Conservation (phyloP, 2,329 filamentous ascomycete species). For the Hypoxylon sp. region DNA sequence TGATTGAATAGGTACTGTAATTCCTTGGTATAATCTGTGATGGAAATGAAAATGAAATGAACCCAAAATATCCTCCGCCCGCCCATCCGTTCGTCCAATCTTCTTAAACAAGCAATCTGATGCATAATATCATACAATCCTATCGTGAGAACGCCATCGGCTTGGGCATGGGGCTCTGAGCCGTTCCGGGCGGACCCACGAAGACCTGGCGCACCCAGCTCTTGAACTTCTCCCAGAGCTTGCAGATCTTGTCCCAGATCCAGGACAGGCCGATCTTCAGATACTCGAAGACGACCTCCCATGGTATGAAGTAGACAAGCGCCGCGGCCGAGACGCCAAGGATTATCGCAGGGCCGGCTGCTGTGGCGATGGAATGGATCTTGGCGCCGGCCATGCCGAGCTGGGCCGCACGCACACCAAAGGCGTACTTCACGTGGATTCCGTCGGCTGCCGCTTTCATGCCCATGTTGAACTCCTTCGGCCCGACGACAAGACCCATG, state of each 20-base stretch:
- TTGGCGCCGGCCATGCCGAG: slow-evolving; percentile 5
- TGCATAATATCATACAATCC: too few relatives aligned
- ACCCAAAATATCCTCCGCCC: too few relatives aligned
- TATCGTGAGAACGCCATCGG: slow-evolving; percentile 2
- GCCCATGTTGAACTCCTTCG: slow-evolving; percentile 5
- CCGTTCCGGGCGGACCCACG: not conserved
- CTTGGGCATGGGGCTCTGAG: not conserved
- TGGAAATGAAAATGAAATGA: too few relatives aligned
- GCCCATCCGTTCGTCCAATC: too few relatives aligned
- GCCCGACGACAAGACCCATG: slow-evolving; percentile 7
- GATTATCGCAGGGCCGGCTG: slow-evolving; percentile 3
- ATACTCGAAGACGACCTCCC: slow-evolving; percentile 7
- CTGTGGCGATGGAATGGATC: not conserved
- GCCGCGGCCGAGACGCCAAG: slow-evolving; percentile 4
- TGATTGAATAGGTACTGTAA: too few relatives aligned
- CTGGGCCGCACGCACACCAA: slow-evolving; percentile 1
- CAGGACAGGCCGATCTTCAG: slow-evolving; percentile 2
- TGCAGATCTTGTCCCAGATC: slow-evolving; percentile 13
- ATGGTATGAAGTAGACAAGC: slow-evolving; percentile 8
- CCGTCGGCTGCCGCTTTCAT: slow-evolving; percentile 3
- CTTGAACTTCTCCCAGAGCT: slow-evolving; percentile 14
- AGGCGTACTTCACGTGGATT: slow-evolving; percentile 9
- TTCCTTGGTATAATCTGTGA: too few relatives aligned
- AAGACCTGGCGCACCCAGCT: slow-evolving; percentile 6
- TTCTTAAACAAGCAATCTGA: too few relatives aligned